Conservation (phyloP, 2,329 filamentous ascomycete species). For the Fusarium sp. region DNA sequence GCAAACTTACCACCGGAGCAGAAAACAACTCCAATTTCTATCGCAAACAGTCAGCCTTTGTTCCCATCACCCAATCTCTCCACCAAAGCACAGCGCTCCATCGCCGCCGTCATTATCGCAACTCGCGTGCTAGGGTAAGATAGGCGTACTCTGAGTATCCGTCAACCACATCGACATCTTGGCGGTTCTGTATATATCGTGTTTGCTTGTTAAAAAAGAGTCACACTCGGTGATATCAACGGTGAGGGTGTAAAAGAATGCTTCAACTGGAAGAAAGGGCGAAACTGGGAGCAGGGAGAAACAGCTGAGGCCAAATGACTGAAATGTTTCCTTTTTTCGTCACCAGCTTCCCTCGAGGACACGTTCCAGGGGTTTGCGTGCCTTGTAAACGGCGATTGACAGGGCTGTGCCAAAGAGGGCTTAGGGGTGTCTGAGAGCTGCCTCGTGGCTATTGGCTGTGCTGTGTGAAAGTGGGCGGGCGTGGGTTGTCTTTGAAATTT, state of each 20-base stretch:
- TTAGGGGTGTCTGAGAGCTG: conserved; percentile 15
- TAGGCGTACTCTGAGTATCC: conserved; percentile 86
- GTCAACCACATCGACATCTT: conserved; percentile 90
- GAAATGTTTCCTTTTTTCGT: conserved; percentile 35
- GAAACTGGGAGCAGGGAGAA: conserved; percentile 25
- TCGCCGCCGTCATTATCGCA: background rate
- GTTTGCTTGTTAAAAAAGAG: background rate
- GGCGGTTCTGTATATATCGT: conserved; percentile 25
- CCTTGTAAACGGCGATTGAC: conserved; percentile 32
- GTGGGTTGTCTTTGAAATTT: conserved; percentile 37
- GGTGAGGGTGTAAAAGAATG: background rate
- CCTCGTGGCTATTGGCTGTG: conserved; percentile 36
- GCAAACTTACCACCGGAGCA: conserved; percentile 89
- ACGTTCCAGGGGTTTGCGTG: conserved; percentile 36
- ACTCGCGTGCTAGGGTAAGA: conserved; percentile 12
- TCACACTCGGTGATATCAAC: background rate
- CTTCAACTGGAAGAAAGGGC: conserved; percentile 7
- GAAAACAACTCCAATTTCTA: conserved; percentile 97
- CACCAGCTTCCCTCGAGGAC: conserved; percentile 32
- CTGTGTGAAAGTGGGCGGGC: conserved; percentile 26
- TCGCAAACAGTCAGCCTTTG: conserved; percentile 47
- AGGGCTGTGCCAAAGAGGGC: conserved; percentile 31
- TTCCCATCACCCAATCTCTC: background rate
- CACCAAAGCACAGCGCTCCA: background rate
- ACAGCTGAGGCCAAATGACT: conserved; percentile 28